Conservation (phyloP, 805 yeast genomes). For the Candida endomychidarum region DNA sequence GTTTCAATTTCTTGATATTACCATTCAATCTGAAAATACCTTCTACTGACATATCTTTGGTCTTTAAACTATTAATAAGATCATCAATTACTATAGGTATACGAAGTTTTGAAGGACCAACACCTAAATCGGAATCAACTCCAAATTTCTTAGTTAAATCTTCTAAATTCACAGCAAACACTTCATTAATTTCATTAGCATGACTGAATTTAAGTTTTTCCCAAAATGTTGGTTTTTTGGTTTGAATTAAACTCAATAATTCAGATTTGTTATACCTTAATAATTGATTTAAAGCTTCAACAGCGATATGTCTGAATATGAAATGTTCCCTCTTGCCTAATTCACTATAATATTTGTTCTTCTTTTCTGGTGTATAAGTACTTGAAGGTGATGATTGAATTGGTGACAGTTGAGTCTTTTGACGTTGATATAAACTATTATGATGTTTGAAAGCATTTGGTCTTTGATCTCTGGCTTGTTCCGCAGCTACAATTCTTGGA, state of each 20-base stretch:
- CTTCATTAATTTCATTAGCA: conserved; percentile 29
- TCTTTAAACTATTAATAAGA: conserved; percentile 74
- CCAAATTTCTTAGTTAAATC: conserved; percentile 71
- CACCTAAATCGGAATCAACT: conserved; percentile 79
- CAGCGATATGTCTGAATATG: conserved; percentile 58
- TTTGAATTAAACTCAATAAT: conserved; percentile 41
- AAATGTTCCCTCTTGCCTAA: conserved; percentile 56
- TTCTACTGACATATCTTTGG: conserved; percentile 92
- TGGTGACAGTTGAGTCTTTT: conserved; percentile 13
- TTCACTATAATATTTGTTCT: conserved; percentile 59
- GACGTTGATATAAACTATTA: conserved; percentile 44
- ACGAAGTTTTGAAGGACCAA: conserved; percentile 74
- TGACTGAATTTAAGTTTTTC: conserved; percentile 48
- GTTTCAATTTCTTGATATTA: conserved; percentile 78
- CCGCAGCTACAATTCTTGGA: conserved; percentile 95
- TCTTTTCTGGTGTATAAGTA: conserved; percentile 2
- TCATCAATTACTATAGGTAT: conserved; percentile 90
- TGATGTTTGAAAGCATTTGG: conserved; percentile 92
- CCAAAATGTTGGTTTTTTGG: conserved; percentile 52
- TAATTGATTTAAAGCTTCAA: conserved; percentile 46
- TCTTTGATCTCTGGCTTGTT: conserved; percentile 89
- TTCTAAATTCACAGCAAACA: conserved; percentile 78
- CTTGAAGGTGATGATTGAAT: conserved; percentile 5
- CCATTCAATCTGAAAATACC: conserved; percentile 97
- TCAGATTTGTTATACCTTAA: conserved; percentile 30